Base-by-base conservation (phyloP, 2,329 filamentous ascomycete genomes). In the Escovopsis sp. region DNA sequence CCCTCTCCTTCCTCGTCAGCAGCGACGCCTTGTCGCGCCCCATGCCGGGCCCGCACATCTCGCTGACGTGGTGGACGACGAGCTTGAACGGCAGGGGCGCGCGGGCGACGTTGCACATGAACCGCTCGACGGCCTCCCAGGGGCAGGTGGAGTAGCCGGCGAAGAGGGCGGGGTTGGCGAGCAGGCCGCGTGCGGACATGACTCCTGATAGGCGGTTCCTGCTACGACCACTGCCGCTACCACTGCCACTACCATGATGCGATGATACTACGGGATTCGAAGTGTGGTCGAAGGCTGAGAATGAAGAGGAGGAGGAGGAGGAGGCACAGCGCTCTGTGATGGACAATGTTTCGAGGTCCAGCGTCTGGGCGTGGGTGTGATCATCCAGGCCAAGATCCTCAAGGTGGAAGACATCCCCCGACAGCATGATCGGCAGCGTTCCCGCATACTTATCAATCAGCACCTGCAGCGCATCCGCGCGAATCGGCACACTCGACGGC, bases 181-280 rank as follows among this genome's bases (percentile, higher is more conserved):
- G 65, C 3, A 82, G 60, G 8, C 75, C 77, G 33, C 78, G 66
- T 7, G 78, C 78, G 15, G 77, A 73, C 78, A 83, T 82, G 37
- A 82, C 68, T 26, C 78, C 74, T 2, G 68, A 56, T 7, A 76
- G 61, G 25, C 66, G 59, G 5, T 64, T 69, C 63, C 56, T 58
- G 45, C 52, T 56, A 14, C 57, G 58, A 4, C 42, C 19, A n/a
- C n/a, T n/a, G n/a, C n/a, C n/a, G n/a, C n/a, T n/a, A n/a, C n/a
- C n/a, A n/a, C n/a, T n/a, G n/a, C n/a, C n/a, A n/a, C n/a, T n/a
- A n/a, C n/a, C n/a, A n/a, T n/a, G n/a, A n/a, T n/a, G n/a, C n/a
- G n/a, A n/a, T n/a, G n/a, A n/a, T n/a, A n/a, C n/a, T n/a, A n/a
- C n/a, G n/a, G n/a, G n/a, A n/a, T n/a, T n/a, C n/a, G n/a, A n/a